Evolutionary conservation across 805 yeast species (phyloP).

Genomic region (Peterozyma toletana): DNA sequence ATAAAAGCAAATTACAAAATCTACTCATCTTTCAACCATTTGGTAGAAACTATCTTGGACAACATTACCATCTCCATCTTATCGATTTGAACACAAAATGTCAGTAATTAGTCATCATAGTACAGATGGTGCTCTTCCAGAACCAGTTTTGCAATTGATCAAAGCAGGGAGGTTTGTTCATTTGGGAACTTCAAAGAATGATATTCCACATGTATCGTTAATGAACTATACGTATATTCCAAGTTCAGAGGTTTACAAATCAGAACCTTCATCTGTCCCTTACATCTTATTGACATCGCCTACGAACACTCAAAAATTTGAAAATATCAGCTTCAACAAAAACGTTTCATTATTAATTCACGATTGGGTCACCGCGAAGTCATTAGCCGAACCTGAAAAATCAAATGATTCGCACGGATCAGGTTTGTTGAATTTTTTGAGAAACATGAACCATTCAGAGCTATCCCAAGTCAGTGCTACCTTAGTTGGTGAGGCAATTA

Average conservation of each 20-base stretch:
- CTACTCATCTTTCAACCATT: too few relatives aligned
- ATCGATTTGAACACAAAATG: too few relatives aligned
- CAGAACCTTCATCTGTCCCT: conserved; percentile 15
- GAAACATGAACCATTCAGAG: conserved; percentile 73
- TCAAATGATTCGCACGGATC: conserved; percentile 26
- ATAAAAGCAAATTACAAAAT: too few relatives aligned
- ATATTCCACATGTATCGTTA: conserved; percentile 79
- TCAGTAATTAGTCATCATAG: not conserved
- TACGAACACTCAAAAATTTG: conserved; percentile 63
- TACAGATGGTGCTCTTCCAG: conserved; percentile 19
- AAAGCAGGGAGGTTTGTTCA: conserved; percentile 68
- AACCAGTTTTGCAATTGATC: conserved; percentile 34
- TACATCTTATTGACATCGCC: conserved; percentile 69
- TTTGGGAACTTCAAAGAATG: conserved; percentile 64
- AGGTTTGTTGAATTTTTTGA: conserved; percentile 49
- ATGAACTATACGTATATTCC: conserved; percentile 82
- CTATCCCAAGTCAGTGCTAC: conserved; percentile 78
- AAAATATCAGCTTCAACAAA: conserved; percentile 64
- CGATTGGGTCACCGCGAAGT: conserved; percentile 76
- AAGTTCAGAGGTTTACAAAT: conserved; percentile 23
- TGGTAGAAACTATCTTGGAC: too few relatives aligned
- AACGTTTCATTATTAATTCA: conserved; percentile 79
- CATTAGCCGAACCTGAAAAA: conserved; percentile 13
- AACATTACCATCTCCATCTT: too few relatives aligned
- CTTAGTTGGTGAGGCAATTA: conserved; percentile 61